Conservation (phyloP, 768 basidiomycete genomes). For the Psilocybe cubensis region DNA sequence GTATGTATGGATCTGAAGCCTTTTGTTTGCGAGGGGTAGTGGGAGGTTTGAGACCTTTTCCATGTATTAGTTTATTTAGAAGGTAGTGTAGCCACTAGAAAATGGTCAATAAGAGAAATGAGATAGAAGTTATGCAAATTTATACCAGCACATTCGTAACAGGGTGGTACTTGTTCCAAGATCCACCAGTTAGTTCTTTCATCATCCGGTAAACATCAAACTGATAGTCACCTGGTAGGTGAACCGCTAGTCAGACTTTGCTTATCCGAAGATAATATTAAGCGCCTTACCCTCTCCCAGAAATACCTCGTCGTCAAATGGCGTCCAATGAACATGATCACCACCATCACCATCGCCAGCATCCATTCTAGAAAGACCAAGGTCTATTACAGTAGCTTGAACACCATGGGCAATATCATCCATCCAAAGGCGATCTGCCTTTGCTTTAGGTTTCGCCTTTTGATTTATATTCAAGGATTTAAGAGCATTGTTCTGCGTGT, state of each 20-base stretch:
- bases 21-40: constrained; percentile 43
- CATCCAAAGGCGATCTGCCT: constrained; percentile 49
- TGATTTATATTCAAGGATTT: constrained; percentile 38
- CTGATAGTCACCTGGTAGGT: constrained; percentile 79
- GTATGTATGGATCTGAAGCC: constrained; percentile 17
- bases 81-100: constrained; percentile 92
- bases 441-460: constrained; percentile 23
- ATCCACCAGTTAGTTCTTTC: constrained; percentile 56
- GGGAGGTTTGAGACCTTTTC: constrained; percentile 69
- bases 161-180: constrained; percentile 82
- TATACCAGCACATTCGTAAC: constrained; percentile 88
- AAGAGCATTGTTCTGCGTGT: constrained; percentile 32
- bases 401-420: constrained; percentile 71
- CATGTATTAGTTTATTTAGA: constrained; percentile 66
- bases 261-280: not conserved
- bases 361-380: constrained; percentile 89
- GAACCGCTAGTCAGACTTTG: not conserved
- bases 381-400: constrained; percentile 87
- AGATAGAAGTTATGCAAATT: not conserved
- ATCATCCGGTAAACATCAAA: constrained; percentile 95
- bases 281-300: constrained; percentile 76
- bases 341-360: constrained; percentile 50
- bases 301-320: constrained; percentile 88
- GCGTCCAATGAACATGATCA: constrained; percentile 68
- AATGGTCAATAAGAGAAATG: not conserved